Conservation (phyloP, 371 early-diverging fungal genomes). For the Mucor racemosus region DNA sequence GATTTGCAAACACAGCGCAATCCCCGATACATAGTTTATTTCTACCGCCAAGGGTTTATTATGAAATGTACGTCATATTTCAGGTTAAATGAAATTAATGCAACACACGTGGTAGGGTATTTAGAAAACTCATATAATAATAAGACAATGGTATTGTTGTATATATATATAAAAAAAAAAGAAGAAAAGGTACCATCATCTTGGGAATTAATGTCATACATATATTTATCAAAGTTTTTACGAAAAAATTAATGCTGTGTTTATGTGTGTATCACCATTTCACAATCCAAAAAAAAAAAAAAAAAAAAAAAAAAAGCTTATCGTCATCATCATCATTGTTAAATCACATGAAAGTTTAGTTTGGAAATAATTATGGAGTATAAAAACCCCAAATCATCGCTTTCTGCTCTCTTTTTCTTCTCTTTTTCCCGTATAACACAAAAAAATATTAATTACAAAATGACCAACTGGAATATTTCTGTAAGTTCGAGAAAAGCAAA, state of each 20-base stretch:
- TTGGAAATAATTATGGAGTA: neutral
- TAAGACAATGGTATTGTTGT: neutral
- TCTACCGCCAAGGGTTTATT: neutral
- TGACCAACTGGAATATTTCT: conserved; percentile 19
- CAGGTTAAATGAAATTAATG: neutral
- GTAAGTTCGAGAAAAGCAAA: conserved; percentile 6
- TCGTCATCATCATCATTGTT: conserved; percentile 1
- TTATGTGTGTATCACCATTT: neutral
- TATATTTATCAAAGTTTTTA: neutral
- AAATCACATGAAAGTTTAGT: neutral
- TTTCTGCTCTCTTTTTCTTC: neutral
- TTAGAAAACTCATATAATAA: neutral
- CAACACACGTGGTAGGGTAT: neutral
- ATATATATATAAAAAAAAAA: neutral
- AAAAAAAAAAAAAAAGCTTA: neutral
- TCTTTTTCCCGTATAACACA: neutral
- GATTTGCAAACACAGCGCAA: neutral
- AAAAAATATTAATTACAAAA: neutral
- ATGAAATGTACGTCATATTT: neutral
- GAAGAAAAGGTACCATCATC: neutral
- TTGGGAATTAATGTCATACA: neutral
- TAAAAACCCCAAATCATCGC: neutral
- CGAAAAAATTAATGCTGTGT: neutral
- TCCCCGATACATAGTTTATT: neutral
- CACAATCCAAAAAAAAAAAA: too few species aligned